A percentile compares a stretch with the other conserved stretches of the same genome.
phyloP scores from a whole-genome alignment of 2,329 filamentous ascomycete genomes.

The Ophiostoma angusticollis region DNA sequence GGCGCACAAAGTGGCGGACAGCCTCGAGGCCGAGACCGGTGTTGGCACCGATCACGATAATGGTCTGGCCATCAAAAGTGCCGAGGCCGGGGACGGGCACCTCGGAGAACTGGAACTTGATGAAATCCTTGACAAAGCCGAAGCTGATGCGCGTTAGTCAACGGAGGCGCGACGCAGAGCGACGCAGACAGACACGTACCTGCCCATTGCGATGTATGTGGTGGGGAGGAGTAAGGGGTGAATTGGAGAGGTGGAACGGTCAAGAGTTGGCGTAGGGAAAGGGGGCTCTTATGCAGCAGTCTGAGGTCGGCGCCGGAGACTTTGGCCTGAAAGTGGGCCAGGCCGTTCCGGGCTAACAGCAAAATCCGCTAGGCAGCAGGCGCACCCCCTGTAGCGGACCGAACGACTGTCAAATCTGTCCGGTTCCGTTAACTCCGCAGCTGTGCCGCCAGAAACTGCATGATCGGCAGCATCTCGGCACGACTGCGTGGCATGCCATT shows the following conservation, averaged over 20 bases:
- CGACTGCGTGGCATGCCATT: slow-evolving; percentile 73
- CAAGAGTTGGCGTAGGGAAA: not conserved
- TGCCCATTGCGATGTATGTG: too few relatives aligned
- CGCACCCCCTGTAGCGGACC: too few relatives aligned
- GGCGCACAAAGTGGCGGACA: slow-evolving; percentile 23
- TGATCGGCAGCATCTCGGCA: slow-evolving; percentile 82
- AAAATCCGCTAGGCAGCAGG: too few relatives aligned
- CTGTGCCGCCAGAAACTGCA: slow-evolving; percentile 66
- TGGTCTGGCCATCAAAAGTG: slow-evolving; percentile 17
- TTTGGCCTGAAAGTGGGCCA: too few relatives aligned
- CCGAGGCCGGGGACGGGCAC: slow-evolving; percentile 14
- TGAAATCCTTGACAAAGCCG: slow-evolving; percentile 8
- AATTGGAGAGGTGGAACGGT: too few relatives aligned
- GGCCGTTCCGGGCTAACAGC: too few relatives aligned
- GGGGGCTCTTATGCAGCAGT: too few relatives aligned
- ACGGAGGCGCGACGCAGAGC: too few relatives aligned
- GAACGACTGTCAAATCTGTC: too few relatives aligned
- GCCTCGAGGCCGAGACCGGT: slow-evolving; percentile 26
- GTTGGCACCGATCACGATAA: slow-evolving; percentile 28
- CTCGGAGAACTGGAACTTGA: slow-evolving; percentile 13
- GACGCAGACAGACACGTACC: too few relatives aligned
- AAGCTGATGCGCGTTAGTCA: too few relatives aligned
- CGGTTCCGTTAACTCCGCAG: slow-evolving; percentile 23
- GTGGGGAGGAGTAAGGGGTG: too few relatives aligned
- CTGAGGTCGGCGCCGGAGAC: not conserved